phyloP scores from a whole-genome alignment of 139 green algal genomes.

The Raphidocelis subcapitata region DNA sequence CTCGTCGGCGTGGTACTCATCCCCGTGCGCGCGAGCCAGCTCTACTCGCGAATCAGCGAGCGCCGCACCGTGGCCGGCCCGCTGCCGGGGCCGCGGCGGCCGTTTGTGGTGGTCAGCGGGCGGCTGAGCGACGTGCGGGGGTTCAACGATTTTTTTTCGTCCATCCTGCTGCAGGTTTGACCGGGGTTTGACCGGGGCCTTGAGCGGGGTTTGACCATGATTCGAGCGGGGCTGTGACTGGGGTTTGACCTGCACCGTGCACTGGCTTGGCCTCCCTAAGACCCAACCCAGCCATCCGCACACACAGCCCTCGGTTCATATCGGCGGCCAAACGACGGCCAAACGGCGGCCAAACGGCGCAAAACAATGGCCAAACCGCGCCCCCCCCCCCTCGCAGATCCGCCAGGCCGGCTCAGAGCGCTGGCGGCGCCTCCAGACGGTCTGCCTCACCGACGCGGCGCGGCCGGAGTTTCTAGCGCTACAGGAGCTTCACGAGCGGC shows the following conservation, averaged over 20 bases:
- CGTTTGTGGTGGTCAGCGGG: slow-evolving; percentile 64
- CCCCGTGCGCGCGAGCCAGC: slow-evolving; percentile 62
- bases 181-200: too few relatives aligned
- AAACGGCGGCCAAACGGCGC: too few relatives aligned
- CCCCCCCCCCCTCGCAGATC: too few relatives aligned
- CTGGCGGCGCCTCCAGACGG: slow-evolving; percentile 25
- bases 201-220: too few relatives aligned
- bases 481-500: slow-evolving; percentile 72
- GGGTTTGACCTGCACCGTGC: too few relatives aligned
- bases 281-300: too few relatives aligned
- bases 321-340: too few relatives aligned
- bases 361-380: too few relatives aligned
- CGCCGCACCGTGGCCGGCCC: slow-evolving; percentile 26
- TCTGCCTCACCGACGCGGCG: slow-evolving; percentile 61
- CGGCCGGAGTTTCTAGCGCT: slow-evolving; percentile 74
- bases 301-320: too few relatives aligned
- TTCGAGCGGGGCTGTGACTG: too few relatives aligned
- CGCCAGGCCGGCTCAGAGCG: too few relatives aligned
- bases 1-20: slow-evolving; percentile 77
- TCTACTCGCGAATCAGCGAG: slow-evolving; percentile 65
- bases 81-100: slow-evolving; percentile 3
- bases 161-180: slow-evolving; percentile 25
- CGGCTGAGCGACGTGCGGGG: slow-evolving; percentile 66
- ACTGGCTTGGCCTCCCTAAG: too few relatives aligned
- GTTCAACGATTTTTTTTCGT: slow-evolving; percentile 73